phyloP scores from a whole-genome alignment of 257 asterid genomes.

The Anisodus acutangulus region DNA sequence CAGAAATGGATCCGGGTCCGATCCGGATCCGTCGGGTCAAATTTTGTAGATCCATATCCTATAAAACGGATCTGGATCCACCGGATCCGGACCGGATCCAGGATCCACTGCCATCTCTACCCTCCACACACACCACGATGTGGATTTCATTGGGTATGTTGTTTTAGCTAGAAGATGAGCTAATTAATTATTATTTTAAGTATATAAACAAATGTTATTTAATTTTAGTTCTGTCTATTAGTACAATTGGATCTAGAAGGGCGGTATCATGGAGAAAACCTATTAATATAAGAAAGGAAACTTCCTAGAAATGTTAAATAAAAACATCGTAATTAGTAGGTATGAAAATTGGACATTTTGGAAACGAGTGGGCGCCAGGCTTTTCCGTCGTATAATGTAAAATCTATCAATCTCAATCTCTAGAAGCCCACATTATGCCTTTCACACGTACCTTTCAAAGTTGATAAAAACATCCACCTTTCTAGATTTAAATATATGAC shows the following conservation, averaged over 20 bases:
- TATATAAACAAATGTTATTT: background rate
- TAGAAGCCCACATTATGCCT: conserved; percentile 31
- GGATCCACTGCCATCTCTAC: no score
- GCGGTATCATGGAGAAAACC: conserved; percentile 5
- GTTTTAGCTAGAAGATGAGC: background rate
- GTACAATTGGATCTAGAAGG: conserved; percentile 18
- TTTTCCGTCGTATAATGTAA: background rate
- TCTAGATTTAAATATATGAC: conserved; percentile 2
- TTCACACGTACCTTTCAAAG: background rate
- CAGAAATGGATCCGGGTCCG: no score
- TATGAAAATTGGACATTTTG: conserved; percentile 21
- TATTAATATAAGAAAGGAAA: background rate
- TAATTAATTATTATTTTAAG: background rate
- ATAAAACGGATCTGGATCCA: no score
- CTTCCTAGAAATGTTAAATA: background rate
- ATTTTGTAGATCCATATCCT: no score
- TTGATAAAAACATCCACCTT: conserved; percentile 14
- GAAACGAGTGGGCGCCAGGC: background rate
- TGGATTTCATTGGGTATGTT: no score
- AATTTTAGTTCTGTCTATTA: background rate
- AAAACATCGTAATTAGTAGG: conserved; percentile 2
- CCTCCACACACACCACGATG: no score
- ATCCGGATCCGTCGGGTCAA: no score
- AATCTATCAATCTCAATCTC: conserved; percentile 2
- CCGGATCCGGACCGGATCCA: no score